Evolutionary conservation across 805 yeast genomes (phyloP).

Genomic region (Schwanniomyces sp.): DNA sequence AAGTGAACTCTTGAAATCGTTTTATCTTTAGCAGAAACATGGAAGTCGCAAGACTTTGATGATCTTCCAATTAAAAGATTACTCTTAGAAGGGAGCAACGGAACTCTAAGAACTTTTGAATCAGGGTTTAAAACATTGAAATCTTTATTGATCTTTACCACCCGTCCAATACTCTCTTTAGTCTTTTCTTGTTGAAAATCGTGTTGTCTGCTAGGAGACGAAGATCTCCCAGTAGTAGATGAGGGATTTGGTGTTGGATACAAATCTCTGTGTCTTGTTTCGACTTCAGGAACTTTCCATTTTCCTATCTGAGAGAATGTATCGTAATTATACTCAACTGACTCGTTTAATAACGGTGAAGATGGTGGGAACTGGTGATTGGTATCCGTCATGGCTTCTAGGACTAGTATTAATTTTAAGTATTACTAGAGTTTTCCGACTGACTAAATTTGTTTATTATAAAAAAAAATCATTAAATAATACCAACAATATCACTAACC

Average conservation of each 20-base stretch:
- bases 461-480: background rate
- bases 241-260: conserved; percentile 80
- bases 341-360: conserved; percentile 42
- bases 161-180: background rate
- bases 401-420: background rate
- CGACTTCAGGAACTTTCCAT: conserved; percentile 4
- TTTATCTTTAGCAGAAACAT: conserved; percentile 48
- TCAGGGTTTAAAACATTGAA: conserved; percentile 38
- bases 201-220: conserved; percentile 32
- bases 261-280: conserved; percentile 14
- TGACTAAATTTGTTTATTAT: background rate
- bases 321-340: conserved; percentile 8
- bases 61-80: conserved; percentile 65
- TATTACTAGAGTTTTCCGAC: background rate
- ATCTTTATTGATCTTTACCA: conserved; percentile 27
- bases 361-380: conserved; percentile 49
- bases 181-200: conserved; percentile 1
- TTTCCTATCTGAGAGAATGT: conserved; percentile 6
- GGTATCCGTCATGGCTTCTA: background rate
- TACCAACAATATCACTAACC: background rate
- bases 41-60: conserved; percentile 54
- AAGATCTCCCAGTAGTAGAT: conserved; percentile 40
- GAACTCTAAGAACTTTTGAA: conserved; percentile 30
- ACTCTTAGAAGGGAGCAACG: conserved; percentile 37
- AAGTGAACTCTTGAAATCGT: conserved; percentile 70